Base-by-base conservation (phyloP, 768 basidiomycete genomes). In the Tylopilus cervinicoccineus region DNA sequence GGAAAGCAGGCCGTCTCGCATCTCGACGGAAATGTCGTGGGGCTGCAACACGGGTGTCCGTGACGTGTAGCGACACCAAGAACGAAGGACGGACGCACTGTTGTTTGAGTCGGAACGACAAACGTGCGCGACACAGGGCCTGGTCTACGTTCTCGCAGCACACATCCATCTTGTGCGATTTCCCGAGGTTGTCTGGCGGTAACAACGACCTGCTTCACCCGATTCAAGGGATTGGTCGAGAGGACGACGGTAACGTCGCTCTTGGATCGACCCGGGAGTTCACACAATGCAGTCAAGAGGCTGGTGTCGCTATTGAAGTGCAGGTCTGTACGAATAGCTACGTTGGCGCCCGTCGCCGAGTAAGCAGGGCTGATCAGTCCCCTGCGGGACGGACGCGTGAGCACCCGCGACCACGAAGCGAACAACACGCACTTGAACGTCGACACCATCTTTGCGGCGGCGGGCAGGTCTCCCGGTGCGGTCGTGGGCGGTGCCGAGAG, bases 221-320 rank as follows among this genome's bases (percentile, higher is more conserved):
- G 74, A 54, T 80, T 87, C 70, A 79, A 77, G 47, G 72, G 62
- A 60, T 80, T 81, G 52, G 77, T 81, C 42, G 77, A 76, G 47
- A 89, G 74, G 42, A 73, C 74, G 67, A 88, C 72, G 51, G 67
- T 75, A 44, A 88, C 56, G 57, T 86, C 80, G 52, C 64, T 63
- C 52, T 72, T 77, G 59, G 75, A 76, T 61, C 86, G 70, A 36
- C 86, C 86, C 4, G 86, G 86, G 26, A 88, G 70, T 66, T 88
- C 85, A 60, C 86, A 76, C 68, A 80, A 72, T 43, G 79, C 81
- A 48, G 74, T 75, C 57, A 86, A 67, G 32, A 72, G 60, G 62
- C 73, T 72, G 43, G 73, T 76, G 28, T 72, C 70, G 31, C 62
- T 55, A 60, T 81, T 75, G 69, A 79, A 84, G 60, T 77, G 72